phyloP scores from a whole-genome alignment of 768 basidiomycete species.

The Lactarius sanguifluus region DNA sequence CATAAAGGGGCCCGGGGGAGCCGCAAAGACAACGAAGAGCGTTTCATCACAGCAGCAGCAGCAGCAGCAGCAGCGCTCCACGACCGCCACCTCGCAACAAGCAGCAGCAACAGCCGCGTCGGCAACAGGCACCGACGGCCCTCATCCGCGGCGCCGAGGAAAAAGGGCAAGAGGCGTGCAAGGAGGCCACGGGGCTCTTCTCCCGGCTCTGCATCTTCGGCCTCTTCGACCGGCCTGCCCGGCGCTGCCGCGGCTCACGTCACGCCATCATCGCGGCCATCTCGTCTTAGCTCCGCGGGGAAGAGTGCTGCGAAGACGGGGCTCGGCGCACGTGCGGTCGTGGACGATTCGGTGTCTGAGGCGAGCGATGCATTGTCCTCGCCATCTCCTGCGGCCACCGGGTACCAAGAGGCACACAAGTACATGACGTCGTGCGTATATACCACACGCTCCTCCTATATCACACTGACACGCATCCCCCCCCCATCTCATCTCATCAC shows the following conservation, averaged over 20 bases:
- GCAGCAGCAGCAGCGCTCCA: neutral
- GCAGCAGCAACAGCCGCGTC: neutral
- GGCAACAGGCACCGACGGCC: constrained; percentile 12
- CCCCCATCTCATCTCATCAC: neutral
- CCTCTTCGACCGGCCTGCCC: neutral
- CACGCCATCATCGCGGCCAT: neutral
- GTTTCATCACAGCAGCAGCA: no score
- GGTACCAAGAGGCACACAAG: constrained; percentile 57
- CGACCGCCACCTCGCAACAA: constrained; percentile 13
- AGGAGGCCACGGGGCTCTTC: neutral
- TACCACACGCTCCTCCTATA: neutral
- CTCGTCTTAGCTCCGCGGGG: neutral
- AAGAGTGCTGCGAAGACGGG: constrained; percentile 25
- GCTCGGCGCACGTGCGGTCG: constrained; percentile 44
- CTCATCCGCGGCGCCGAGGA: constrained; percentile 10
- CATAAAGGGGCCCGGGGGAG: neutral
- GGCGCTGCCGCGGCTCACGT: neutral
- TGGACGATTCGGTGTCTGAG: constrained; percentile 52
- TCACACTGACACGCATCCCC: neutral
- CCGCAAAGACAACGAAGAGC: neutral
- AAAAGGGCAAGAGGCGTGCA: neutral
- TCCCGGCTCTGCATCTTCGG: neutral
- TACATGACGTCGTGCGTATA: constrained; percentile 61
- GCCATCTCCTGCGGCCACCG: constrained; percentile 19
- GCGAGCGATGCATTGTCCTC: constrained; percentile 37